Conservation (phyloP, 2,329 filamentous ascomycete species). For the Pseudogymnoascus sp. region DNA sequence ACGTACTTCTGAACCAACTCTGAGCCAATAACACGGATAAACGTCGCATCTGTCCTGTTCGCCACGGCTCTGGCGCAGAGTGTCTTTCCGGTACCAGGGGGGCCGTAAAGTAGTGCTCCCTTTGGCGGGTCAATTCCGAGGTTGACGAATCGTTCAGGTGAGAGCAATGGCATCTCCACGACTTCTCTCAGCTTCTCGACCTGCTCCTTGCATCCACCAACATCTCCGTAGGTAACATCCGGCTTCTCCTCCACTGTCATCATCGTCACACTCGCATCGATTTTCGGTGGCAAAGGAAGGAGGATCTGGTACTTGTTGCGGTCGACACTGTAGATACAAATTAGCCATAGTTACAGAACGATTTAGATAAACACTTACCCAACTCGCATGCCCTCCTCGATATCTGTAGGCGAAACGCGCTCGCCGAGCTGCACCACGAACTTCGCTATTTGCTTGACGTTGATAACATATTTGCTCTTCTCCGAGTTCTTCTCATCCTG, state of each 20-base stretch:
- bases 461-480: constrained; percentile 99
- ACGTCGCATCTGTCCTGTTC: constrained; percentile 95
- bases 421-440: constrained; percentile 98
- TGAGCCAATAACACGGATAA: constrained; percentile 96
- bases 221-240: constrained; percentile 97
- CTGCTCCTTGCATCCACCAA: constrained; percentile 98
- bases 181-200: constrained; percentile 98
- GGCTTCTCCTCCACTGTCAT: constrained; percentile 99
- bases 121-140: constrained; percentile 99
- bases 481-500: constrained; percentile 90
- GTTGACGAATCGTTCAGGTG: constrained; percentile 93
- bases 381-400: constrained; percentile 98
- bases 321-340: constrained; percentile 55
- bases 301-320: constrained; percentile 99
- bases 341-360: constrained; percentile 16
- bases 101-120: constrained; percentile 91
- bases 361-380: constrained; percentile 43
- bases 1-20: constrained; percentile 99
- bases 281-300: constrained; percentile 91
- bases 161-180: constrained; percentile 95
- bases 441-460: constrained; percentile 99
- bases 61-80: constrained; percentile 95
- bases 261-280: constrained; percentile 98
- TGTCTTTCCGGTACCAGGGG: constrained; percentile 97
- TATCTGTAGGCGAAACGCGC: constrained; percentile 94